Percentiles rank a stretch among this genome's conserved stretches.
Conservation (phyloP, 1,284 basidiomycete genomes). For the Athelia psychrophila region DNA sequence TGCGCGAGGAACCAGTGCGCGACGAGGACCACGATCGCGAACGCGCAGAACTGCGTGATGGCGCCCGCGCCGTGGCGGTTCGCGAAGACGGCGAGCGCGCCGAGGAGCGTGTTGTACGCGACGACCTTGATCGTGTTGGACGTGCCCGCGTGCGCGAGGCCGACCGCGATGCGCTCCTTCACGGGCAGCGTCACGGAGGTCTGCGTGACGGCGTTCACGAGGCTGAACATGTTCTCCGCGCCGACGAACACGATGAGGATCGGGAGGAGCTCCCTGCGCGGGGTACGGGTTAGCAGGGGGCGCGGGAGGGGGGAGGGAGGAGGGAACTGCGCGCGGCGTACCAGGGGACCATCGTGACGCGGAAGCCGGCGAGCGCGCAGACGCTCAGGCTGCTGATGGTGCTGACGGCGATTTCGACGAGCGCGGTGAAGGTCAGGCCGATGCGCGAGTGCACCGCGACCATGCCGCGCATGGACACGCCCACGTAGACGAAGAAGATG, state of each 20-base stretch:
- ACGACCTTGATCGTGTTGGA: conserved; percentile 92
- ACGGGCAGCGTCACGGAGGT: conserved; percentile 90
- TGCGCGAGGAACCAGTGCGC: conserved; percentile 96
- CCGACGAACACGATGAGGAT: conserved; percentile 96
- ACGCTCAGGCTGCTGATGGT: conserved; percentile 93
- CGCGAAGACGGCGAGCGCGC: conserved; percentile 75
- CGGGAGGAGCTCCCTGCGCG: conserved; percentile 75
- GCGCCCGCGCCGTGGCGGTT: conserved; percentile 49
- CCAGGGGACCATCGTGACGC: conserved; percentile 88
- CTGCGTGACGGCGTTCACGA: conserved; percentile 88
- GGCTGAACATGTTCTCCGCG: conserved; percentile 95
- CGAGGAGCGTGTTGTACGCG: conserved; percentile 82
- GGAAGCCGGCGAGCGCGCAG: conserved; percentile 82
- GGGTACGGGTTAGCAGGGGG: background rate
- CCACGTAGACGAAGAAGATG: conserved; percentile 77
- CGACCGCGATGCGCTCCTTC: conserved; percentile 89
- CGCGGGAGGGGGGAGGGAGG: too few species aligned
- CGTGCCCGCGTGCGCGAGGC: conserved; percentile 83
- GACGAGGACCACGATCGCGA: conserved; percentile 91
- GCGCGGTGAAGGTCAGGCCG: conserved; percentile 91
- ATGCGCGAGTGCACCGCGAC: conserved; percentile 87
- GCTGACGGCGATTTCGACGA: conserved; percentile 88
- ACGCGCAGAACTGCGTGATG: conserved; percentile 91
- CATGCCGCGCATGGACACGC: conserved; percentile 75
- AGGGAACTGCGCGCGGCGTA: too few species aligned